Base-by-base conservation (phyloP, 1,284 basidiomycete species). In the Boletus mariae region DNA sequence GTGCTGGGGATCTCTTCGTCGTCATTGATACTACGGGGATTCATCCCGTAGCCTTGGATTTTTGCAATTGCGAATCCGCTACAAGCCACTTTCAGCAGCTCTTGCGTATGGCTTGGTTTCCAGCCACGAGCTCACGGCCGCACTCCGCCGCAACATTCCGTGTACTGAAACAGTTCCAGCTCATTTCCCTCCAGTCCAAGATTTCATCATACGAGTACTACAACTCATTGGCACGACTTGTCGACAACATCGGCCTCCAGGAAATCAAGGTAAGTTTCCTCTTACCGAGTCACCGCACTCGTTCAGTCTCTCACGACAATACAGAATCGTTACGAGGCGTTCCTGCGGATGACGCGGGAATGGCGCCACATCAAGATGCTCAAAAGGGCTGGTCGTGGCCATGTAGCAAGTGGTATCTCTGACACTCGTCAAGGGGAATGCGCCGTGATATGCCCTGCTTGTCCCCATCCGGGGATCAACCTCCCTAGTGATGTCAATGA, bases 131-230 rank as follows among this genome's bases (percentile, higher is more conserved):
- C 11, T 3, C 31, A 0, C 7, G 31, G 4, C 44, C 53, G 12
- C 4, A 31, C 5, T 43, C 52, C 2, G 52, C 47, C 0, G 48
- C 32, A 3, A 51, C 55, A 2, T 56, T 56, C 17, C 13, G 35
- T 2, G 4, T 59, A 1, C 28, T 59, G 5, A 38, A 51, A 28
- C 26, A 20, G 13, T 67, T 61, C 29, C 60, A 66, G 20, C 43
- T 66, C 0, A 53, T 70, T 0, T 60, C 61, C 5, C 62, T 64
- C 10, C 52, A 54, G 32, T 62, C 62, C 1, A 64, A 64, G 40
- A 45, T 56, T 1, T 57, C 53, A 1, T 48, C 49, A 1, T 55
- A 53, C 2, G 45, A 67, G 26, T 67, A 50, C 28, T 59, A 65
- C 12, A 42, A 40, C 1, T 23, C 48, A 0, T n/a, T 68, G 43